A percentile compares a stretch with the other conserved stretches of the same genome.
Evolutionary conservation across 1,284 basidiomycete species (phyloP).

Genomic region (Puccinia coronata): DNA sequence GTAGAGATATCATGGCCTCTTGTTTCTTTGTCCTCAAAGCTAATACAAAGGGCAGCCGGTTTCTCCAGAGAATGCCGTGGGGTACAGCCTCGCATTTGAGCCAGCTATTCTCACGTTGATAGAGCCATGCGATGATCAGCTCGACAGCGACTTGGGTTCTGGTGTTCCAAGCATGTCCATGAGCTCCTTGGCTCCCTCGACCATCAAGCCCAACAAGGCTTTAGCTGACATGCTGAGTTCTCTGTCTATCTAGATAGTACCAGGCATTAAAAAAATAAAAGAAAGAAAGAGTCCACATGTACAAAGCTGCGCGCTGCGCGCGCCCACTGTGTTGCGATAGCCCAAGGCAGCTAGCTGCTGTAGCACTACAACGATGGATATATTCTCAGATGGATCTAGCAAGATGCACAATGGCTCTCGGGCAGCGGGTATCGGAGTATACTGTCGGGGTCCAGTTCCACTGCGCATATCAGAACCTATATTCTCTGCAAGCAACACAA

Average conservation of each 20-base stretch:
- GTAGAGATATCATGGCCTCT: not conserved
- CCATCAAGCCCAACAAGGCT: not conserved
- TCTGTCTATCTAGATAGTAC: not conserved
- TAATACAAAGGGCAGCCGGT: not conserved
- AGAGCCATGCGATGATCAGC: not conserved
- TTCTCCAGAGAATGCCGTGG: not conserved
- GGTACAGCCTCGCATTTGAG: not conserved
- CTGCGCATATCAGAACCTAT: not conserved
- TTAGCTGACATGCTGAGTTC: not conserved
- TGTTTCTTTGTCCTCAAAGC: slow-evolving; percentile 2
- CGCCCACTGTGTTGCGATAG: too few relatives aligned
- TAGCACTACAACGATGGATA: not conserved
- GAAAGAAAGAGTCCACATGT: too few relatives aligned
- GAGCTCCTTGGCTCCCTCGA: not conserved
- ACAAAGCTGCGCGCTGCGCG: too few relatives aligned
- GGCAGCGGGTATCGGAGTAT: not conserved
- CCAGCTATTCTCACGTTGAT: not conserved
- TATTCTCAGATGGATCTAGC: not conserved
- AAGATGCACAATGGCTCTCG: not conserved
- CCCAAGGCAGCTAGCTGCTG: not conserved
- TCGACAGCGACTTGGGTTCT: not conserved
- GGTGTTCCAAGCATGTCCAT: not conserved
- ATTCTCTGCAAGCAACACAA: not conserved
- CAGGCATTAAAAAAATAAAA: too few relatives aligned
- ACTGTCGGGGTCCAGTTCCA: not conserved